Conservation (phyloP, 495 filamentous ascomycete genomes). For the Parathielavia hyrcaniae region DNA sequence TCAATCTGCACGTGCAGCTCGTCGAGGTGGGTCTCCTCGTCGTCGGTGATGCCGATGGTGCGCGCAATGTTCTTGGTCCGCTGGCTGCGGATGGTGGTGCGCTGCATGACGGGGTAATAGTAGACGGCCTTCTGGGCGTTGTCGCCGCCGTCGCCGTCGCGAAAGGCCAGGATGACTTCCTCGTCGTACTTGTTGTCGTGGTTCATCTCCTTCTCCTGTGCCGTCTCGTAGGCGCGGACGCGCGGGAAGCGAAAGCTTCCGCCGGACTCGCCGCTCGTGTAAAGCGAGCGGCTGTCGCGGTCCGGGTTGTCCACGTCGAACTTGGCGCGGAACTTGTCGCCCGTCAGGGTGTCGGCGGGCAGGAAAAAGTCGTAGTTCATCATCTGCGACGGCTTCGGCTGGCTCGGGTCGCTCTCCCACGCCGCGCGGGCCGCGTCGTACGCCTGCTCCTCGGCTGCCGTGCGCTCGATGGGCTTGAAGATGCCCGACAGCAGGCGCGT, state of each 20-base stretch:
- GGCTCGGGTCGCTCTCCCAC: conserved; percentile 56
- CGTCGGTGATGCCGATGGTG: conserved; percentile 38
- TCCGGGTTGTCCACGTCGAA: conserved; percentile 65
- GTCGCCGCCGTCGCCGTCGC: conserved; percentile 38
- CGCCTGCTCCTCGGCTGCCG: conserved; percentile 45
- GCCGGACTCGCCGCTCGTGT: conserved; percentile 48
- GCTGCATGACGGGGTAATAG: conserved; percentile 83
- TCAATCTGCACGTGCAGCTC: conserved; percentile 42
- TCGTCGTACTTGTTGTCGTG: conserved; percentile 59
- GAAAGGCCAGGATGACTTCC: conserved; percentile 48
- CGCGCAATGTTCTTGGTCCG: conserved; percentile 51
- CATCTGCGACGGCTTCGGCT: conserved; percentile 55
- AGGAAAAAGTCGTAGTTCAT: conserved; percentile 82
- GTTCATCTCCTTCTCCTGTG: conserved; percentile 55
- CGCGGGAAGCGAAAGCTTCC: conserved; percentile 67
- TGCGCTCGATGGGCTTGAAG: conserved; percentile 57
- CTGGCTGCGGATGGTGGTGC: conserved; percentile 49
- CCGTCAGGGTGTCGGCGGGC: conserved; percentile 49
- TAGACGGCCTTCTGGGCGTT: conserved; percentile 62
- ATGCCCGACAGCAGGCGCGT: conserved; percentile 73
- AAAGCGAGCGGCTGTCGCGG: conserved; percentile 59
- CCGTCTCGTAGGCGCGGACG: conserved; percentile 78
- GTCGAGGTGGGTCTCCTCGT: conserved; percentile 39
- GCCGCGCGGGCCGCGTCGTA: conserved; percentile 50
- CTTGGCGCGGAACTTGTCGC: conserved; percentile 61